Percentiles rank a stretch among this genome's conserved stretches.
Evolutionary conservation across 179 eudicot genomes (phyloP).

Genomic region (Heliamphora pulchella): DNA sequence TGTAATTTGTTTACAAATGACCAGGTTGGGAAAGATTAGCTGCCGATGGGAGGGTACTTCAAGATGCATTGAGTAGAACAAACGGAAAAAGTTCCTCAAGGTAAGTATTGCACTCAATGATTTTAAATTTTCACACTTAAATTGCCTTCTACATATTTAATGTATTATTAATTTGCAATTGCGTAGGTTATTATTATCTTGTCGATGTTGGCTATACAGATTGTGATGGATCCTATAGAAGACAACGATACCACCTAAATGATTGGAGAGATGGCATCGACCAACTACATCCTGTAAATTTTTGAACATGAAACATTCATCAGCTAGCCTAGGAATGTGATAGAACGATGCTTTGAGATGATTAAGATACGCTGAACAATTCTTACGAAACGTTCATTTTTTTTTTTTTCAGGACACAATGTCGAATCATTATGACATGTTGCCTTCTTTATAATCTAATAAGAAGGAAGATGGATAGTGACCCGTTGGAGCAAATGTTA

Average conservation of each 20-base stretch:
- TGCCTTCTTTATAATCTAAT: constrained; percentile 14
- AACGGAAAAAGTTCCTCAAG: not conserved
- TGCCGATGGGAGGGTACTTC: not conserved
- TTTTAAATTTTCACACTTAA: no score
- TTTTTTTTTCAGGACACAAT: constrained; percentile 11
- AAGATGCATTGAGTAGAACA: not conserved
- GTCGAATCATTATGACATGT: not conserved
- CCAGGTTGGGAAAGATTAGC: not conserved
- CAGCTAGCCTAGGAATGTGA: not conserved
- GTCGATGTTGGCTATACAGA: constrained; percentile 22
- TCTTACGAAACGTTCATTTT: not conserved
- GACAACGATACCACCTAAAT: constrained; percentile 21
- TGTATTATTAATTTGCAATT: no score
- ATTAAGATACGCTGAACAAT: not conserved
- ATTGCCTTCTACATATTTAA: no score
- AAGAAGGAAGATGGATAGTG: not conserved
- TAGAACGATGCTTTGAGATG: constrained; percentile 9
- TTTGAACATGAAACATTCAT: constrained; percentile 20
- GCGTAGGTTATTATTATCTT: constrained; percentile 12
- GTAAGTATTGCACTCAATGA: no score
- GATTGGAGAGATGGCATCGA: constrained; percentile 10
- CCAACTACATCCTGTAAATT: constrained; percentile 11
- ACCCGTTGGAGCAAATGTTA: not conserved
- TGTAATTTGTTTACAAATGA: constrained; percentile 3
- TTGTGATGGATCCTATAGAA: constrained; percentile 18